These are phyloP conservation scores for Kwoniella sp. DNA, from an alignment of 768 basidiomycete species.

Conservation along the genomic window DNA sequence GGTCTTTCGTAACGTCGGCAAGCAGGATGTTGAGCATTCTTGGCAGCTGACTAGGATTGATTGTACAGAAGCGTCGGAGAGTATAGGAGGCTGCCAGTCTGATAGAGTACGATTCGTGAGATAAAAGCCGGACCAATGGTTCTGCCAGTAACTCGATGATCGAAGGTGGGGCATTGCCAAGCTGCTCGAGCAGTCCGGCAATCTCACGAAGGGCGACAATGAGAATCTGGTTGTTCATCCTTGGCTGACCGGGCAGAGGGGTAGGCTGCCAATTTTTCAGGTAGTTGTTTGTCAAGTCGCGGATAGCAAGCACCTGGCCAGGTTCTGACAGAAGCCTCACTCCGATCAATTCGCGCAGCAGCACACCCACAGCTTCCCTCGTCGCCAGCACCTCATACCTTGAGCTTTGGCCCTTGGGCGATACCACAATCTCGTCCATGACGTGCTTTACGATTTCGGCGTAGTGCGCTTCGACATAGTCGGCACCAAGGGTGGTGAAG, in stretches of 20 bases:
- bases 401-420: slow-evolving; percentile 60
- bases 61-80: slow-evolving; percentile 84
- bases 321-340: slow-evolving; percentile 88
- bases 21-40: slow-evolving; percentile 74
- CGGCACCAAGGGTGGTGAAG: slow-evolving; percentile 71
- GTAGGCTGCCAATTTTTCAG: slow-evolving; percentile 84
- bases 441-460: slow-evolving; percentile 75
- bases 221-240: slow-evolving; percentile 70
- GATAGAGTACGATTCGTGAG: slow-evolving; percentile 85
- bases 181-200: slow-evolving; percentile 78
- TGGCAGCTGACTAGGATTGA: slow-evolving; percentile 81
- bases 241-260: slow-evolving; percentile 79
- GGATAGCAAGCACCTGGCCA: slow-evolving; percentile 87
- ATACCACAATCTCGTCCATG: slow-evolving; percentile 72
- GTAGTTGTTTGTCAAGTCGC: slow-evolving; percentile 78
- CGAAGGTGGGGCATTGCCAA: slow-evolving; percentile 87
- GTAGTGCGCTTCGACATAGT: slow-evolving; percentile 82
- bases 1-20: slow-evolving; percentile 81
- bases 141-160: slow-evolving; percentile 87
- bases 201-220: slow-evolving; percentile 79
- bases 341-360: slow-evolving; percentile 84
- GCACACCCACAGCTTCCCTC: slow-evolving; percentile 71
- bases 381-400: slow-evolving; percentile 76
- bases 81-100: slow-evolving; percentile 85
- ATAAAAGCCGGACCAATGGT: slow-evolving; percentile 78